phyloP scores from a whole-genome alignment of 768 basidiomycete species.

The Lactarius psammicola region DNA sequence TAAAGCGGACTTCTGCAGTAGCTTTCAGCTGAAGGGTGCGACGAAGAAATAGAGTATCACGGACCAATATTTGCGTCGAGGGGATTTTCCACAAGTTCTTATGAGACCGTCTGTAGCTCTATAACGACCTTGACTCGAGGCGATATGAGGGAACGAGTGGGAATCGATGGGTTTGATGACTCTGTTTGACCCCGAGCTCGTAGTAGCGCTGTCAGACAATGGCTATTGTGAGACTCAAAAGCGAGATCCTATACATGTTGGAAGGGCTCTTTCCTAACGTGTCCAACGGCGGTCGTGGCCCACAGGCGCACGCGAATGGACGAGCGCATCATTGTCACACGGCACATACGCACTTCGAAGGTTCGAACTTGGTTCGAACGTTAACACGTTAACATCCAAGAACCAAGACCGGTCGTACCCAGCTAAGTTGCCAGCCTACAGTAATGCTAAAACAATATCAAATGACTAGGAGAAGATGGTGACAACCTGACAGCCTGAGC shows the following conservation, averaged over 20 bases:
- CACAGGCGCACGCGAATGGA: not conserved
- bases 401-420: no score
- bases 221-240: not conserved
- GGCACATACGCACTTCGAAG: no score
- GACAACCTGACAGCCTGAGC: no score
- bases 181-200: not conserved
- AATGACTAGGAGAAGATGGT: no score
- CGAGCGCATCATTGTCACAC: slow-evolving; percentile 14
- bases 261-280: not conserved
- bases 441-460: no score
- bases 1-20: slow-evolving; percentile 78
- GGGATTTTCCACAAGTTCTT: slow-evolving; percentile 96
- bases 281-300: not conserved
- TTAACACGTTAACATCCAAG: no score
- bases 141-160: slow-evolving; percentile 80
- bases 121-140: slow-evolving; percentile 94
- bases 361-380: no score
- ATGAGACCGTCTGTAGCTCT: slow-evolving; percentile 90
- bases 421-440: no score
- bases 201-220: slow-evolving; percentile 1
- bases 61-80: slow-evolving; percentile 86
- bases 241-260: not conserved
- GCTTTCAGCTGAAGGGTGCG: not conserved
- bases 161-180: slow-evolving; percentile 66
- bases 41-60: slow-evolving; percentile 29